Conservation (phyloP, 2,329 filamentous ascomycete genomes). For the Aspergillus viridinutans region DNA sequence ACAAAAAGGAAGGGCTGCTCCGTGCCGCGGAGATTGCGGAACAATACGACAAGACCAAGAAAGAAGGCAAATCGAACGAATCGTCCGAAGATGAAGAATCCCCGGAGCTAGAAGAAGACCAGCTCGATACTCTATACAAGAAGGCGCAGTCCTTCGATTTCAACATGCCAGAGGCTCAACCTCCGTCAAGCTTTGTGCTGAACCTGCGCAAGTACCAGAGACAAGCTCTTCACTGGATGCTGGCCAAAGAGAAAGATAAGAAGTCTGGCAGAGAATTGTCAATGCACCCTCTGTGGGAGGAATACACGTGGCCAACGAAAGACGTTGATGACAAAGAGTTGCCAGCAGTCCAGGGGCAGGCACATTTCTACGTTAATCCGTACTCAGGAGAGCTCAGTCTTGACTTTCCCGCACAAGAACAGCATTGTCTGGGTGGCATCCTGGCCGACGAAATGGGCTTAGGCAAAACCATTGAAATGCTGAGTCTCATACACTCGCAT, state of each 20-base stretch:
- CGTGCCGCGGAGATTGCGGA: conserved; percentile 86
- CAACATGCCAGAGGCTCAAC: conserved; percentile 79
- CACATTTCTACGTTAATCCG: conserved; percentile 89
- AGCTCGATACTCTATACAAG: conserved; percentile 87
- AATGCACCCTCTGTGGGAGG: conserved; percentile 97
- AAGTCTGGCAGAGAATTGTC: conserved; percentile 67
- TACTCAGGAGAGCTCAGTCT: conserved; percentile 93
- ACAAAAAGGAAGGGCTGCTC: conserved; percentile 77
- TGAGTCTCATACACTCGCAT: conserved; percentile 85
- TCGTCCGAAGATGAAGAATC: conserved; percentile 72
- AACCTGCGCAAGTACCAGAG: conserved; percentile 87
- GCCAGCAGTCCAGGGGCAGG: conserved; percentile 59
- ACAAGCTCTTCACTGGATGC: conserved; percentile 94
- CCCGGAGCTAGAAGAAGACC: conserved; percentile 88
- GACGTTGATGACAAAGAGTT: conserved; percentile 81
- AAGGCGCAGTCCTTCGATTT: conserved; percentile 98
- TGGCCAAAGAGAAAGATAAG: conserved; percentile 82
- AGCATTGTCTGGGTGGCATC: conserved; percentile 89
- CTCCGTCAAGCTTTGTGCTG: conserved; percentile 76
- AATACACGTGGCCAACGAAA: conserved; percentile 83
- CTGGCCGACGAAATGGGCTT: conserved; percentile 95
- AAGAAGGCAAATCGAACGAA: conserved; percentile 41
- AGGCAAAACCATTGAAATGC: conserved; percentile 98
- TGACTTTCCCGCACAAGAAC: conserved; percentile 88
- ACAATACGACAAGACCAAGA: conserved; percentile 61